phyloP scores from a whole-genome alignment of 805 yeast species.

The Myxozyma lipomycoides region DNA sequence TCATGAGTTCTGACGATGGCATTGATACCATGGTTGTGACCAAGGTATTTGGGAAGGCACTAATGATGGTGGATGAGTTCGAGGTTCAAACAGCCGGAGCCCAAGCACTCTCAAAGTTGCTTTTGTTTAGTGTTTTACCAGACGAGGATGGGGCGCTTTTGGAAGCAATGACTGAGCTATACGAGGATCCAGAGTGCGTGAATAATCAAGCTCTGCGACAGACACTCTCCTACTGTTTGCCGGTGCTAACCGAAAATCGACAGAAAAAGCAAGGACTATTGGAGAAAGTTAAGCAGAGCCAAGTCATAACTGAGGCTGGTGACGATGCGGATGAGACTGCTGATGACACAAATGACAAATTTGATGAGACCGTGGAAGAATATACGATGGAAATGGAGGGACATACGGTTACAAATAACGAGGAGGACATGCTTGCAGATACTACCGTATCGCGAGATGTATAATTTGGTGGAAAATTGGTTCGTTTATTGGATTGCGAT shows the following conservation, averaged over 20 bases:
- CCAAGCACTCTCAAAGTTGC: constrained; percentile 79
- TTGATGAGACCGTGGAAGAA: neutral
- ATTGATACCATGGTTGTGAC: constrained; percentile 16
- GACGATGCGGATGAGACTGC: neutral
- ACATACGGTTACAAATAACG: neutral
- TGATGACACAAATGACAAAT: neutral
- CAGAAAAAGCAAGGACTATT: constrained; percentile 2
- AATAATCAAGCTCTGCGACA: constrained; percentile 67
- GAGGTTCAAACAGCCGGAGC: constrained; percentile 75
- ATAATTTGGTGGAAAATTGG: too few relatives aligned
- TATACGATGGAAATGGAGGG: neutral
- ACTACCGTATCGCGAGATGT: too few relatives aligned
- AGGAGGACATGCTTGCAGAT: too few relatives aligned
- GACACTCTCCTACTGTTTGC: constrained; percentile 79
- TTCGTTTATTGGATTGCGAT: too few relatives aligned
- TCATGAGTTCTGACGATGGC: constrained; percentile 46
- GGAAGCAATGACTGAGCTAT: constrained; percentile 34
- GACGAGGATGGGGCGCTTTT: constrained; percentile 50
- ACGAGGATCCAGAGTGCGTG: constrained; percentile 65
- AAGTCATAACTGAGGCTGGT: constrained; percentile 1
- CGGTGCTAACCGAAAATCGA: constrained; percentile 44
- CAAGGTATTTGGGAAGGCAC: constrained; percentile 38
- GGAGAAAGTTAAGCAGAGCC: constrained; percentile 1
- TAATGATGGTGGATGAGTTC: constrained; percentile 42
- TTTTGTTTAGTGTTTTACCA: constrained; percentile 67